Conservation (phyloP, 1,284 basidiomycete species). For the Marasmius fiardii region DNA sequence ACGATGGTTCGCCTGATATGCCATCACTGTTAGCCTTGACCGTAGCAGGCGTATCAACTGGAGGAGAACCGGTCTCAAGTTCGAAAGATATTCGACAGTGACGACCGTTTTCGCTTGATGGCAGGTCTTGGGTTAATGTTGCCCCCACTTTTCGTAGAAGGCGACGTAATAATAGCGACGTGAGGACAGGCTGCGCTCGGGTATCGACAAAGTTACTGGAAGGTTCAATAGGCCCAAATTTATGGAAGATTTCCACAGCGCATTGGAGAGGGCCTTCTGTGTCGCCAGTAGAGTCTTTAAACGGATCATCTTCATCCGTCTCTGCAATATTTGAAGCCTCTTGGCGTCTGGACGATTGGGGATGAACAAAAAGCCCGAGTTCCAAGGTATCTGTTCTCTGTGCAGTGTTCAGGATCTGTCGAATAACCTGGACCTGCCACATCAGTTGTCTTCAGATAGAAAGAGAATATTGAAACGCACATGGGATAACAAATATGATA, state of each 20-base stretch:
- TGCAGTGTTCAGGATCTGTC: slow-evolving; percentile 76
- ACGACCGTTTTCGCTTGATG: slow-evolving; percentile 37
- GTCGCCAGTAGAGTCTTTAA: slow-evolving; percentile 11
- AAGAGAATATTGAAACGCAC: slow-evolving; percentile 46
- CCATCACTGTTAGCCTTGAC: slow-evolving; percentile 32
- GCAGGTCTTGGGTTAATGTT: slow-evolving; percentile 46
- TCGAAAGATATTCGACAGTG: slow-evolving; percentile 53
- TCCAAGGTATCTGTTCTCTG: slow-evolving; percentile 81
- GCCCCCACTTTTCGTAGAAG: slow-evolving; percentile 69
- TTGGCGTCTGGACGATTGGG: slow-evolving; percentile 20
- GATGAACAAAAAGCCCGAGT: slow-evolving; percentile 73
- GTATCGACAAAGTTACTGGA: slow-evolving; percentile 21
- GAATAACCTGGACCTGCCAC: slow-evolving; percentile 59
- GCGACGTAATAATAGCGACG: slow-evolving; percentile 59
- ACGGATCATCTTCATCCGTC: slow-evolving; percentile 15
- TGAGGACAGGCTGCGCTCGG: slow-evolving; percentile 54
- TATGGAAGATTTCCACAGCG: slow-evolving; percentile 37
- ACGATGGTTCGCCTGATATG: slow-evolving; percentile 65
- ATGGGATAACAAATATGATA: slow-evolving; percentile 79
- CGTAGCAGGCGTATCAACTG: slow-evolving; percentile 32
- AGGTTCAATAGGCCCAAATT: slow-evolving; percentile 21
- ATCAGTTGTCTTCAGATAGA: slow-evolving; percentile 15
- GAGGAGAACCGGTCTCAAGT: slow-evolving; percentile 51
- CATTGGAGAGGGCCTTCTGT: slow-evolving; percentile 29
- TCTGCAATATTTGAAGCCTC: slow-evolving; percentile 15